A percentile compares a stretch with the other conserved stretches of the same genome.
phyloP scores from a whole-genome alignment of 75 land plant genomes.

The Sequoiadendron giganteum region DNA sequence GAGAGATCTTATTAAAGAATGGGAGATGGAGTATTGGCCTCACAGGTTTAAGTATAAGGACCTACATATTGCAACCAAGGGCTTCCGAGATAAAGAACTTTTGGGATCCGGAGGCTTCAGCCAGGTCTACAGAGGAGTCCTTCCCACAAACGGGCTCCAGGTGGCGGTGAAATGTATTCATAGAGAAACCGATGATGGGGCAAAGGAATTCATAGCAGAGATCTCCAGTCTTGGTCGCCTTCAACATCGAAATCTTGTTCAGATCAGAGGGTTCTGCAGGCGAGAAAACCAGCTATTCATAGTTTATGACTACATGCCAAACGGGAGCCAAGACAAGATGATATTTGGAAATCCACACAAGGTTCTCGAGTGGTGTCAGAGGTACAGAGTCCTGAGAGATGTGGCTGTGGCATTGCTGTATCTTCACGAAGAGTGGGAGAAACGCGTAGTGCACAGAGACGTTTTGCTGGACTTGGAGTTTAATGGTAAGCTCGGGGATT shows the following conservation, averaged over 20 bases:
- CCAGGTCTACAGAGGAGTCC: constrained; percentile 38
- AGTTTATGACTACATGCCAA: constrained; percentile 55
- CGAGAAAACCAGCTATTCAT: constrained; percentile 25
- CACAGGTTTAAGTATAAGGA: constrained; percentile 48
- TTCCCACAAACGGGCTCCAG: constrained; percentile 8
- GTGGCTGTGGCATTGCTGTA: constrained; percentile 34
- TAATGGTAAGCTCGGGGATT: constrained; percentile 29
- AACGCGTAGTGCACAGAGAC: background rate
- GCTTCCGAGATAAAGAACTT: constrained; percentile 32
- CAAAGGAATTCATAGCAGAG: constrained; percentile 63
- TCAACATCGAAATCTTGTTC: constrained; percentile 65
- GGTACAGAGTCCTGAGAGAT: constrained; percentile 43
- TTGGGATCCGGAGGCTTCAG: constrained; percentile 59
- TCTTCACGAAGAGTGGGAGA: constrained; percentile 25
- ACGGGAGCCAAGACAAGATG: constrained; percentile 51
- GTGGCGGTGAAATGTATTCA: constrained; percentile 57
- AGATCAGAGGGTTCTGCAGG: constrained; percentile 57
- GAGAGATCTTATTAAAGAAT: constrained; percentile 24
- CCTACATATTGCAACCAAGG: constrained; percentile 38
- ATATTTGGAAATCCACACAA: constrained; percentile 21
- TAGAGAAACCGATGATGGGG: constrained; percentile 55
- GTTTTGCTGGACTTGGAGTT: constrained; percentile 17
- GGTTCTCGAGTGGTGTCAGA: constrained; percentile 26
- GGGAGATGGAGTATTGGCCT: constrained; percentile 40
- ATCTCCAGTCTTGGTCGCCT: constrained; percentile 51